These are phyloP conservation scores for Trametes gibbosa DNA, from an alignment of 768 basidiomycete genomes.

Conservation along the genomic window DNA sequence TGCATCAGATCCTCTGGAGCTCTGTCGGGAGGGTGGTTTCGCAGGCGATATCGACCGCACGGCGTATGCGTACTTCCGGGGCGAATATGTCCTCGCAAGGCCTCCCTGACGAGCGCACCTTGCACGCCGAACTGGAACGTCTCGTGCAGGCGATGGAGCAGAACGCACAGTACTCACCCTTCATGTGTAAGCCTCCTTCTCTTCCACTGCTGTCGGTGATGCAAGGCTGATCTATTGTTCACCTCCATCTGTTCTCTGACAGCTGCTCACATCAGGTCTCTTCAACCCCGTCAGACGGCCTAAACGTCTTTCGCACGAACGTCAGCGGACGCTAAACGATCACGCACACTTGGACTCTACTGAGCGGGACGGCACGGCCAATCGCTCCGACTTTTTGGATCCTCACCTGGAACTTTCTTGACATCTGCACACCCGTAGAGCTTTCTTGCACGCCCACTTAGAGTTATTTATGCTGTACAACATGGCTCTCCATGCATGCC, in stretches of 20 bases:
- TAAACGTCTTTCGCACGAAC: not conserved
- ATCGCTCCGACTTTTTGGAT: not conserved
- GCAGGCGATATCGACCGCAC: not conserved
- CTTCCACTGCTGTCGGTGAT: not conserved
- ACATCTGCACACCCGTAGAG: not conserved
- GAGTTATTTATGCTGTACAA: not conserved
- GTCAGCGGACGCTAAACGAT: not conserved
- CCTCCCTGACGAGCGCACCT: constrained; percentile 10
- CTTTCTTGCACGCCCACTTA: not conserved
- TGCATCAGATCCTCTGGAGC: constrained; percentile 11
- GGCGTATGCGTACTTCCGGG: not conserved
- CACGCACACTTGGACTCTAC: not conserved
- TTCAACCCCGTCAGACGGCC: not conserved
- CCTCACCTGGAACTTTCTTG: not conserved
- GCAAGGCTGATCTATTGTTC: constrained; percentile 2
- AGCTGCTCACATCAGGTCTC: constrained; percentile 13
- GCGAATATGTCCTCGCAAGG: not conserved
- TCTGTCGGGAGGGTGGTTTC: constrained; percentile 12
- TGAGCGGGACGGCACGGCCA: not conserved
- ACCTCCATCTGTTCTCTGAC: constrained; percentile 1
- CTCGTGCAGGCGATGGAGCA: constrained; percentile 10
- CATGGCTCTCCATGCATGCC: not conserved
- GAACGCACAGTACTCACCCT: constrained; percentile 3
- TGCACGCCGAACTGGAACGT: constrained; percentile 2
- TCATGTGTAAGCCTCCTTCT: constrained; percentile 9